Evolutionary conservation across 2,329 filamentous ascomycete species (phyloP).

Genomic region (Ilyonectria sp.): DNA sequence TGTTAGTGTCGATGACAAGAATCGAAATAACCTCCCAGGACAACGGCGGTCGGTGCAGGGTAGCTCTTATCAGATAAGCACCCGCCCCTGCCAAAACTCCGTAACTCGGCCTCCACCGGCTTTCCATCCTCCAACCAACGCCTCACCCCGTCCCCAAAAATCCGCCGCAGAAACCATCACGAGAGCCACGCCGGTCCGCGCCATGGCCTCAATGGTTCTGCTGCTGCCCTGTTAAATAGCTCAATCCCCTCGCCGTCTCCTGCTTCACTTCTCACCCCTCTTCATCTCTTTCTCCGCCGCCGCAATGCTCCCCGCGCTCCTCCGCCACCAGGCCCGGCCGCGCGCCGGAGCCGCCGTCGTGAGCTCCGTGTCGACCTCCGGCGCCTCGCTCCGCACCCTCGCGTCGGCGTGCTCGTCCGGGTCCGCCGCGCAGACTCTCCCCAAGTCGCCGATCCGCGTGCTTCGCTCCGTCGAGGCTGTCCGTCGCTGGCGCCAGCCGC

Average conservation of each 20-base stretch:
- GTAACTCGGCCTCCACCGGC: conserved; percentile 16
- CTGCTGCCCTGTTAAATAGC: conserved; percentile 21
- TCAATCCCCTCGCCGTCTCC: background rate
- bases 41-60: conserved; percentile 6
- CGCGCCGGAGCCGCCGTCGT: conserved; percentile 26
- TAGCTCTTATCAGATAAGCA: conserved; percentile 32
- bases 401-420: conserved; percentile 39
- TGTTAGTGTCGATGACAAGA: background rate
- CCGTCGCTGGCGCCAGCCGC: conserved; percentile 77
- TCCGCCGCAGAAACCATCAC: conserved; percentile 67
- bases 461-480: conserved; percentile 83
- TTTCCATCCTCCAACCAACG: conserved; percentile 24
- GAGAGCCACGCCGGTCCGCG: conserved; percentile 39
- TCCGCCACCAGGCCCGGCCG: conserved; percentile 38
- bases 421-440: conserved; percentile 59
- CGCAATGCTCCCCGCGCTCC: conserved; percentile 36
- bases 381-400: conserved; percentile 40
- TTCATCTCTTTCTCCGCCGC: conserved; percentile 5
- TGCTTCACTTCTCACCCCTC: background rate
- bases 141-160: conserved; percentile 57
- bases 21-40: background rate
- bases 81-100: conserved; percentile 31
- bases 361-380: conserved; percentile 12
- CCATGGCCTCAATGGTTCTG: conserved; percentile 53
- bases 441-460: conserved; percentile 75